A percentile compares a stretch with the other conserved stretches of the same genome.
Evolutionary conservation across 225 moss, liverwort and hornwort genomes (phyloP).

Genomic region (Ulota crispa): DNA sequence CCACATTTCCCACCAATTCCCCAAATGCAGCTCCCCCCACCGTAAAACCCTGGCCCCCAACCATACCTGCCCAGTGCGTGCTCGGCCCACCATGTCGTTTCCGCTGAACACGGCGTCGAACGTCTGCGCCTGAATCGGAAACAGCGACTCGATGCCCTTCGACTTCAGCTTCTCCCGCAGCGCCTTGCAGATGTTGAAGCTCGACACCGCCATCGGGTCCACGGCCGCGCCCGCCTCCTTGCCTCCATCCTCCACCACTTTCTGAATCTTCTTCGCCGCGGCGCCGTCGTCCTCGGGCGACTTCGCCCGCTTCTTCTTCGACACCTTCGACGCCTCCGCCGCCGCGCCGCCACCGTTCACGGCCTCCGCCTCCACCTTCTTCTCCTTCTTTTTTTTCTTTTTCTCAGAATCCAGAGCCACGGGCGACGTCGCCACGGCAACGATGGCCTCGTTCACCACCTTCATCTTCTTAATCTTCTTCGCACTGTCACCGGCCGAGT

Average conservation of each 20-base stretch:
- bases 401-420: slow-evolving; percentile 45
- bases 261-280: slow-evolving; percentile 63
- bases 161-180: slow-evolving; percentile 76
- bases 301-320: slow-evolving; percentile 54
- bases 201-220: slow-evolving; percentile 67
- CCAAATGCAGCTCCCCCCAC: background rate
- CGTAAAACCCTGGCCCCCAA: background rate
- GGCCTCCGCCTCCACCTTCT: slow-evolving; percentile 19
- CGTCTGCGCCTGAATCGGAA: slow-evolving; percentile 85
- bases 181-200: slow-evolving; percentile 70
- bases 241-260: slow-evolving; percentile 48
- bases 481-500: slow-evolving; percentile 27
- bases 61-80: slow-evolving; percentile 88
- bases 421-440: slow-evolving; percentile 22
- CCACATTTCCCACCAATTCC: background rate
- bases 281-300: slow-evolving; percentile 39
- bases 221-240: slow-evolving; percentile 44
- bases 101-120: slow-evolving; percentile 77
- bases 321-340: slow-evolving; percentile 23
- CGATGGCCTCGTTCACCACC: slow-evolving; percentile 19
- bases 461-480: slow-evolving; percentile 69
- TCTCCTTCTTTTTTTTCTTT: slow-evolving; percentile 45
- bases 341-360: slow-evolving; percentile 19
- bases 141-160: slow-evolving; percentile 82
- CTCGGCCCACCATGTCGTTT: slow-evolving; percentile 88